Base-by-base conservation (phyloP, 225 moss, liverwort and hornwort species). In the Straminergon stramineum region DNA sequence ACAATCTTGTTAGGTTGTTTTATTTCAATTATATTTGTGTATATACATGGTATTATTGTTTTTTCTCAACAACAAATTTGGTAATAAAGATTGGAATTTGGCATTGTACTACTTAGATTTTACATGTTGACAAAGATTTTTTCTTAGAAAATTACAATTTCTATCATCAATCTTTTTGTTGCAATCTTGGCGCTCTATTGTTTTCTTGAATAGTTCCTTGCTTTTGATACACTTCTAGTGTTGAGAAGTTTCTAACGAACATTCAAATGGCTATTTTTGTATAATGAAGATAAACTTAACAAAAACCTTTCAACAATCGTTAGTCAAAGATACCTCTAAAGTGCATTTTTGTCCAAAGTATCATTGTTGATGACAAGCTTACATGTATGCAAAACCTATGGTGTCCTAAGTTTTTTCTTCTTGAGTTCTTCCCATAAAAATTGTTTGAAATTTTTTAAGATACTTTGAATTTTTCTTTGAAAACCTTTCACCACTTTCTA, bases 221-320 rank as follows among this genome's bases (percentile, higher is more conserved):
- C 5, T 26, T 58, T 24, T 27, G 17, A 15, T 2, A 1, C 11
- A 27, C n/a, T 0, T 6, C 16, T 57, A 26, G 11, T 26, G 17
- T n/a, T 79, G 10, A 26, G 17, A 58, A 57, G 27, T 24, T 57
- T 79, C 4, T 6, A n/a, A 27, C 1, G 0, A 24, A n/a, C 11
- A 4, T 58, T 55, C 7, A 11, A 17, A 10, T 79, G n/a, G 37
- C 8, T 78, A 8, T 23, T 56, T 7, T 0, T 1, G 0, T 2
- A 1, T 16, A 5, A 35, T 0, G 0, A 37, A 26, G n/a, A 16
- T 17, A 58, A 17, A 2, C 12, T 32, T 1, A 4, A 6, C 32
- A 32, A 48, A 51, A 32, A 31, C 31, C 7, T 75, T 75, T 31
- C 11, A 48, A 48, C 4, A 0, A 30, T 17, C 9, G 3, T 16